phyloP scores from a whole-genome alignment of 2,329 filamentous ascomycete genomes.

The Xylogone sp. region DNA sequence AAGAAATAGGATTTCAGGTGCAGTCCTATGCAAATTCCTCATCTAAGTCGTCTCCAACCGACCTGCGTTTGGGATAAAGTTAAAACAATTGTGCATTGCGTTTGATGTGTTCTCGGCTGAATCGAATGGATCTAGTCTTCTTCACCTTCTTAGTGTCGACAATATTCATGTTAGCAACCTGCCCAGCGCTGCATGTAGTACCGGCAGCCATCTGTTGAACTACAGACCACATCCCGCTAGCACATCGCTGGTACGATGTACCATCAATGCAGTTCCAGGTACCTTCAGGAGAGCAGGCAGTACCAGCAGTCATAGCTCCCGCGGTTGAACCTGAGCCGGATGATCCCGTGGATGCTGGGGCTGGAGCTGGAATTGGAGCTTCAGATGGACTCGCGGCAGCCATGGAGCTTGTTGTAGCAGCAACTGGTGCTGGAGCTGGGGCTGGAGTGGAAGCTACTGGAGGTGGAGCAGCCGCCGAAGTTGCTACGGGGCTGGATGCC shows the following conservation, averaged over 20 bases:
- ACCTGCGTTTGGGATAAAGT: slow-evolving; percentile 15
- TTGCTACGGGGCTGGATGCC: slow-evolving; percentile 6
- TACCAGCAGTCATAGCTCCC: slow-evolving; percentile 31
- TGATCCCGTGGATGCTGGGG: slow-evolving; percentile 19
- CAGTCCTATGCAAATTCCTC: slow-evolving; percentile 1
- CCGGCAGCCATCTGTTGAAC: slow-evolving; percentile 40
- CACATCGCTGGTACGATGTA: slow-evolving; percentile 51
- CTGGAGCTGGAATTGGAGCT: slow-evolving; percentile 17
- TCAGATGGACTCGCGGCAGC: slow-evolving; percentile 16
- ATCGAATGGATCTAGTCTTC: slow-evolving; percentile 18
- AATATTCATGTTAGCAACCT: slow-evolving; percentile 37
- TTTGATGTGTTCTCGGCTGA: slow-evolving; percentile 20
- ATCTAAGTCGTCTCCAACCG: slow-evolving; percentile 7
- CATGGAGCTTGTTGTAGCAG: slow-evolving; percentile 15
- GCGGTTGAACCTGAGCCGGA: slow-evolving; percentile 8
- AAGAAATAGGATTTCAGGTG: slow-evolving; percentile 13
- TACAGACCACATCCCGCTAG: slow-evolving; percentile 46
- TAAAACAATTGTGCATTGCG: slow-evolving; percentile 16
- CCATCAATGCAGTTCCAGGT: slow-evolving; percentile 51
- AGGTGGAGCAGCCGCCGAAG: slow-evolving; percentile 8
- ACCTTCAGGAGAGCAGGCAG: slow-evolving; percentile 46
- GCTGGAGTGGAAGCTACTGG: slow-evolving; percentile 15
- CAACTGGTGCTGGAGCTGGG: slow-evolving; percentile 12
- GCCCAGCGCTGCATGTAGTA: slow-evolving; percentile 40
- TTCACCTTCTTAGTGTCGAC: slow-evolving; percentile 14